Base-by-base conservation (phyloP, 2,329 filamentous ascomycete species). In the Dissoconium aciculare region DNA sequence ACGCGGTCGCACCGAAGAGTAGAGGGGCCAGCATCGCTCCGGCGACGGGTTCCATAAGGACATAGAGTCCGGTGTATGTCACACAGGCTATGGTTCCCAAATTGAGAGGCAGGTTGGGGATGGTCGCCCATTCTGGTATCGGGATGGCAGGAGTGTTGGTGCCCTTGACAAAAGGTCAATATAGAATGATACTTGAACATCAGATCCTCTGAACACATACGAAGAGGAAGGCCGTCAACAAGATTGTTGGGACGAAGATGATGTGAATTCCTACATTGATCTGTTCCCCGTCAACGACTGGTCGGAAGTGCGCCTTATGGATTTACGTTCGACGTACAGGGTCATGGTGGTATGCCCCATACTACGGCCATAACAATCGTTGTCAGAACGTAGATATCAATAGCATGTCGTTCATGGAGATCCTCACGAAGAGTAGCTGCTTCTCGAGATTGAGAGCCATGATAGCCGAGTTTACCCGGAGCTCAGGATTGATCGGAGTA, bases 41-140 rank as follows among this genome's bases (percentile, higher is more conserved):
- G 8, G 89, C 89, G 1, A 95, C 83, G 1, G 89, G 89, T 52
- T 98, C 89, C 49, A 98, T 76, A 13, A 98, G 69, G 28, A 95
- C 67, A 52, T 95, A 98, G 33, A 94, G 69, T 2, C 68, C 68
- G 21, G 78, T 69, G 58, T 89, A 94, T 15, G 75, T 44, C 6
- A 72, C 46, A 25, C 64, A 64, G 31, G 57, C 60, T 35, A 70
- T 60, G 3, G 71, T 74, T 30, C 68, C 71, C 36, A 66, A 52
- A 39, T 75, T 75, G 15, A 67, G 58, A 23, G 71, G 70, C 15
- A 76, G 62, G 49, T 71, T 62, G 16, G 67, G 61, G 30, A 71
- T 53, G 19, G 60, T 60, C 19, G 73, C 52, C 50, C 58, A 60
- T 24, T 65, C 53, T 23, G 71, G 71, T 5, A 73, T 46, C 3